Evolutionary conservation across 345 rosid genomes (phyloP).

Genomic region (Gossypium turneri): DNA sequence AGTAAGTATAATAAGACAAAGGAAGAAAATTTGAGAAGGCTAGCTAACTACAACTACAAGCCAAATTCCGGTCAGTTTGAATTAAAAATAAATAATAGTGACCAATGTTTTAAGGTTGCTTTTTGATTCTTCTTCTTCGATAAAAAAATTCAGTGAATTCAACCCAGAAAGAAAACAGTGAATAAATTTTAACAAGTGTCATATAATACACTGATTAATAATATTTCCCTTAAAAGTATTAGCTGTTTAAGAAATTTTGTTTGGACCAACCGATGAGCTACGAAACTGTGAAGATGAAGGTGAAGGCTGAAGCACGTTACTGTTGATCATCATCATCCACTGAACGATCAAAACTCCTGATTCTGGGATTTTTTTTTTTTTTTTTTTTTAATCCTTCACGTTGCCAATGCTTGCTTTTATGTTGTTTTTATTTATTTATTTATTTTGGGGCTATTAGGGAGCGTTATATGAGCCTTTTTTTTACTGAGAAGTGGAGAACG

Average conservation of each 20-base stretch:
- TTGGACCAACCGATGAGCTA: not conserved
- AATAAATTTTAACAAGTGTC: not conserved
- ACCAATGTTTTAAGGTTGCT: not conserved
- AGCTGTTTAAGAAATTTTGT: not conserved
- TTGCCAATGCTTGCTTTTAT: not conserved
- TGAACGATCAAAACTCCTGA: not conserved
- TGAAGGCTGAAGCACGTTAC: not conserved
- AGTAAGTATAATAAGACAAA: not conserved
- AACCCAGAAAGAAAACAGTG: too few relatives aligned
- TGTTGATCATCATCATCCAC: slow-evolving; percentile 1
- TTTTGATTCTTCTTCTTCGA: not conserved
- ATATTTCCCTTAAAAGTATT: not conserved
- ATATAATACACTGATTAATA: not conserved
- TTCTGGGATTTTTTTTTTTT: not conserved
- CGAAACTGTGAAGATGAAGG: not conserved
- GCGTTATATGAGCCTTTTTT: not conserved
- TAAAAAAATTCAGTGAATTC: too few relatives aligned
- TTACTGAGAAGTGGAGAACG: not conserved
- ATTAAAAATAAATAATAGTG: too few relatives aligned
- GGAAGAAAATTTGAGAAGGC: not conserved
- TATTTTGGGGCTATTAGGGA: not conserved
- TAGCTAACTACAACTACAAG: not conserved
- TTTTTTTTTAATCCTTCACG: not conserved
- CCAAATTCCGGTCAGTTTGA: not conserved
- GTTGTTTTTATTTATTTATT: not conserved